Evolutionary conservation across 768 basidiomycete species (phyloP).

Genomic region (Lentinula sp.): DNA sequence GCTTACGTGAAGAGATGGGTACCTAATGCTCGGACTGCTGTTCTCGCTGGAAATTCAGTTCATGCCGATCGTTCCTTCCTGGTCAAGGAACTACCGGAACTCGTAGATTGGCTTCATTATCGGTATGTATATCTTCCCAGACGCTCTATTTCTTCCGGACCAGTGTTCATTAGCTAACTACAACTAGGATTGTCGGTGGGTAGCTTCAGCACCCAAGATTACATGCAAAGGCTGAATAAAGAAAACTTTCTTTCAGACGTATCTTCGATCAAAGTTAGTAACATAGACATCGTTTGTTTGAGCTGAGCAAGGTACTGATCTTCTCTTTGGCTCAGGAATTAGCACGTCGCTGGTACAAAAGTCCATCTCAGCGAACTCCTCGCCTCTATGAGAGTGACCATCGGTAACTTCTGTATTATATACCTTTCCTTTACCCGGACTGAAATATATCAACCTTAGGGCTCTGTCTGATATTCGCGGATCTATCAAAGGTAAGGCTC

Average conservation of each 20-base stretch:
- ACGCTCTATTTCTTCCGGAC: not conserved
- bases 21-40: conserved; percentile 51
- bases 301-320: not conserved
- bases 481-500: conserved; percentile 59
- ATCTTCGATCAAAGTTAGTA: conserved; percentile 68
- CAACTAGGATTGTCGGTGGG: conserved; percentile 66
- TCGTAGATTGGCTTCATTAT: conserved; percentile 78
- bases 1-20: conserved; percentile 84
- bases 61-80: conserved; percentile 77
- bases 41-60: conserved; percentile 86
- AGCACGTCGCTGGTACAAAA: conserved; percentile 66
- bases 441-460: conserved; percentile 28
- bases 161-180: conserved; percentile 1
- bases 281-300: not conserved
- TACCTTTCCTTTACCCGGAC: not conserved
- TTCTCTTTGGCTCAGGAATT: conserved; percentile 47
- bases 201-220: conserved; percentile 5
- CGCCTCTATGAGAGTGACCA: conserved; percentile 37
- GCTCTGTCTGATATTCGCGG: conserved; percentile 78
- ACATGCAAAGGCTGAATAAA: not conserved
- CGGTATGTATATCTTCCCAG: conserved; percentile 34
- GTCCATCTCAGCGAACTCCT: conserved; percentile 7
- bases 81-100: conserved; percentile 70
- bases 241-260: conserved; percentile 46
- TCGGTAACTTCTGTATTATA: conserved; percentile 34